Evolutionary conservation across 2,329 filamentous ascomycete genomes (phyloP).

Genomic region (Talaromyces rugulosus): DNA sequence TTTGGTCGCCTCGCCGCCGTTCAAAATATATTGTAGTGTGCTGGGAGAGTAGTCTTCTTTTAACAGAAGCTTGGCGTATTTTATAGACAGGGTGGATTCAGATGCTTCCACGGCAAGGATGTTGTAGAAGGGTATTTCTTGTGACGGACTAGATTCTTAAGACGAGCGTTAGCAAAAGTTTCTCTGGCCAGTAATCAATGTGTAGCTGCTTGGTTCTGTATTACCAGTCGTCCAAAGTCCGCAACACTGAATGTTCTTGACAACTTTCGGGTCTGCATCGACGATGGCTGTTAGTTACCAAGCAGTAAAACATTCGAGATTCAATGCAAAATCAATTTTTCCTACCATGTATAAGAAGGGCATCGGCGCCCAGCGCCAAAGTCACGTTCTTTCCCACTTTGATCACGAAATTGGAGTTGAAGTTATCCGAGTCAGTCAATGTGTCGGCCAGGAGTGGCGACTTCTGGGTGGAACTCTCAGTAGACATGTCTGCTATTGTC

Average conservation of each 20-base stretch:
- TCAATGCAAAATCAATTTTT: neutral
- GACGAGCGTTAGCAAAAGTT: slow-evolving; percentile 1
- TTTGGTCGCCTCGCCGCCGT: slow-evolving; percentile 49
- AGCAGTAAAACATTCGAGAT: neutral
- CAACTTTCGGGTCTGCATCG: slow-evolving; percentile 6
- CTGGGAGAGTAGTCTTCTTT: slow-evolving; percentile 59
- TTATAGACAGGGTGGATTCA: slow-evolving; percentile 61
- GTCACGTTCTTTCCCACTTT: slow-evolving; percentile 55
- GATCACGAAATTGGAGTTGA: slow-evolving; percentile 45
- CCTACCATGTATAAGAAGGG: slow-evolving; percentile 56
- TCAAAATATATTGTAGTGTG: slow-evolving; percentile 59
- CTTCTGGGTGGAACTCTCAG: slow-evolving; percentile 17
- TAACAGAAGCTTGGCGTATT: slow-evolving; percentile 62
- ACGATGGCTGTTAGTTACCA: neutral
- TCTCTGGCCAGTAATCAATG: neutral
- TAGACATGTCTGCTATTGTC: slow-evolving; percentile 1
- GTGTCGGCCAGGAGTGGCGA: slow-evolving; percentile 15
- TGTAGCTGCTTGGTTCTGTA: neutral
- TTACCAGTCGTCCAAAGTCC: slow-evolving; percentile 9
- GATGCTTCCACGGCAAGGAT: slow-evolving; percentile 73
- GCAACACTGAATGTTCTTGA: slow-evolving; percentile 10
- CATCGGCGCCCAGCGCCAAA: slow-evolving; percentile 58
- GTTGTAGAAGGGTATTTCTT: slow-evolving; percentile 72
- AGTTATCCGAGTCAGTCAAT: slow-evolving; percentile 27
- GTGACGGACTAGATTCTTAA: slow-evolving; percentile 41